These are phyloP conservation scores for Piper longum DNA, from an alignment of 164 flowering plant genomes.

Conservation along the genomic window DNA sequence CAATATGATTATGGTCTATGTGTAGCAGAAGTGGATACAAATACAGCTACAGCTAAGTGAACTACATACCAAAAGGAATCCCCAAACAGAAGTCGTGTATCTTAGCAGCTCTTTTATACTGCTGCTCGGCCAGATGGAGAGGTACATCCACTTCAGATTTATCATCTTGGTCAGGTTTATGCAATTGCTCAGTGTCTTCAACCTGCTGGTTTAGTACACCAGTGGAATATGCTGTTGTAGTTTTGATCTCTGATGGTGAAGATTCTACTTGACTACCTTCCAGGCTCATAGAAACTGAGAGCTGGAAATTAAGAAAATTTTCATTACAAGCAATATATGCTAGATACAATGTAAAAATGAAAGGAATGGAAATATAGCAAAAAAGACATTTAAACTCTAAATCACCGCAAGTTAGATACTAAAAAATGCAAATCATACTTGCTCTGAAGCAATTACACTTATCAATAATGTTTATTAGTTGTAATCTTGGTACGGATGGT, in stretches of 20 bases:
- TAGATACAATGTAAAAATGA: too few relatives aligned
- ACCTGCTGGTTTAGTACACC: conserved; percentile 19
- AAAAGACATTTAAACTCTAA: too few relatives aligned
- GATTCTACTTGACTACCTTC: conserved; percentile 27
- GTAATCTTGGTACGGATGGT: too few relatives aligned
- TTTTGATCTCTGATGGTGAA: conserved; percentile 18
- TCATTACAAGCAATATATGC: too few relatives aligned
- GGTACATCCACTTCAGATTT: conserved; percentile 13
- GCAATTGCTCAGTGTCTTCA: conserved; percentile 18
- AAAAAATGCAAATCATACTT: too few relatives aligned
- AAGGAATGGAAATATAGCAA: too few relatives aligned
- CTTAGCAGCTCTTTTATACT: conserved; percentile 42
- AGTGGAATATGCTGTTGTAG: conserved; percentile 16
- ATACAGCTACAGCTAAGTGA: not conserved
- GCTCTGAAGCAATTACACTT: too few relatives aligned
- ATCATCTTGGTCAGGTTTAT: conserved; percentile 22
- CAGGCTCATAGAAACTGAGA: conserved; percentile 26
- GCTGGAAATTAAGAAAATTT: conserved; percentile 22
- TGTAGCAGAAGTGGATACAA: not conserved
- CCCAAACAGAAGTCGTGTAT: conserved; percentile 94
- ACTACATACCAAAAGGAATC: conserved; percentile 68
- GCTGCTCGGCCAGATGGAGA: conserved; percentile 12
- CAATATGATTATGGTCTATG: too few relatives aligned
- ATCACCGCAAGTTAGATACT: too few relatives aligned
- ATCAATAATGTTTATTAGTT: too few relatives aligned